Base-by-base conservation (phyloP, 441 rosid species). In the Pelargonium fulgidum region DNA sequence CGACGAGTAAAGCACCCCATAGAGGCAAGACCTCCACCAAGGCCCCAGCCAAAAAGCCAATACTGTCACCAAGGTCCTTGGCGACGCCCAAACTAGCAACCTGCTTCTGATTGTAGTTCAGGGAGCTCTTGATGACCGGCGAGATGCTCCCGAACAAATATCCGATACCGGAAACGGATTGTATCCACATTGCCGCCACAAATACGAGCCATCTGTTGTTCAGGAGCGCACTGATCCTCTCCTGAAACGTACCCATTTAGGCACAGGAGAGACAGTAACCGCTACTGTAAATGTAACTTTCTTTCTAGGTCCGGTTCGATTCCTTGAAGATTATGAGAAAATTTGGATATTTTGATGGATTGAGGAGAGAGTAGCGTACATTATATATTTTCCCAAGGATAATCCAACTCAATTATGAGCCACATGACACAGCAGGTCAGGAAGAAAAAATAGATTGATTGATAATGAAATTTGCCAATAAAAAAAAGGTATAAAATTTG, bases 181-280 rank as follows among this genome's bases (percentile, higher is more conserved):
- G 93, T 68, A 95, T 86, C 98, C 99, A 95, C 93, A 95, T 95
- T 85, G 97, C 94, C 0, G 92, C 92, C 70, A 95, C 97, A 73
- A 95, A 92, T 50, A 92, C 99, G 54, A 90, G 84, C 98, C 98
- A 95, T 85, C 99, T 81, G 58, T 89, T 90, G 73, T 79, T 89
- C 24, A 87, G 47, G 74, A 92, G 87, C 67, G 78, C 79, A 4
- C 61, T 44, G 24, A 90, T 66, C 70, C 68, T 85, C 66, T 89
- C 97, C 48, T 70, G 73, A 67, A 82, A 73, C 12, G 67, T 73
- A 19, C 77, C 86, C 93, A 83, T 82, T 63, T 72, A 4, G 24
- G 10, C 33, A 7, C 10, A 59, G 24, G 24, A 22, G 24, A 22
- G 24, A 22, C 24, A 22, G 24, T 22, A 22, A 22, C 24, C 1